Evolutionary conservation across 2,329 filamentous ascomycete genomes (phyloP).

Genomic region (Cytospora piceae): DNA sequence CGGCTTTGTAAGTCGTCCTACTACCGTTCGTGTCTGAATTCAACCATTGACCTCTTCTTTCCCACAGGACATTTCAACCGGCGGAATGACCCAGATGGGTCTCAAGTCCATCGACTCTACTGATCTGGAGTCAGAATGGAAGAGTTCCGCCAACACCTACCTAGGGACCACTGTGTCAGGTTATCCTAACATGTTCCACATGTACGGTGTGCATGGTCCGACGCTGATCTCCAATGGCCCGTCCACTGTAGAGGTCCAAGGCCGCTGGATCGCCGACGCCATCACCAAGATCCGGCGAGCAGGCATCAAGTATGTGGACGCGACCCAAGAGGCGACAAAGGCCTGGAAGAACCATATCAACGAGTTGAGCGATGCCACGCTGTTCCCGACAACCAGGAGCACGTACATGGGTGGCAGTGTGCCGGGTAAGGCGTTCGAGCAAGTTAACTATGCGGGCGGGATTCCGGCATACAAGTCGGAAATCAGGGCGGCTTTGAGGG

Average conservation of each 20-base stretch:
- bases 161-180: conserved; percentile 48
- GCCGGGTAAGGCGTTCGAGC: conserved; percentile 57
- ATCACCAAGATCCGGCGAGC: conserved; percentile 53
- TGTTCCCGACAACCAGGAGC: conserved; percentile 54
- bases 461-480: conserved; percentile 42
- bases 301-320: conserved; percentile 54
- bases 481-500: conserved; percentile 41
- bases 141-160: conserved; percentile 46
- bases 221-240: conserved; percentile 61
- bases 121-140: conserved; percentile 49
- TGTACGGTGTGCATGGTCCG: conserved; percentile 61
- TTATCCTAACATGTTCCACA: conserved; percentile 56
- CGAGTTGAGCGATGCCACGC: conserved; percentile 48
- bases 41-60: not conserved
- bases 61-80: conserved; percentile 27
- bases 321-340: conserved; percentile 48
- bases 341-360: conserved; percentile 55
- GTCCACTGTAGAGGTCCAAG: conserved; percentile 57
- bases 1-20: conserved; percentile 45
- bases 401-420: conserved; percentile 57
- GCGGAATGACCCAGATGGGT: conserved; percentile 50
- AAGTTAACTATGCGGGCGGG: conserved; percentile 52
- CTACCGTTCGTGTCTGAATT: not conserved
- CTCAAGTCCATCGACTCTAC: conserved; percentile 45
- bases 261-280: conserved; percentile 56